Base-by-base conservation (phyloP, 1,284 basidiomycete genomes). In the Marasmius fiardii region DNA sequence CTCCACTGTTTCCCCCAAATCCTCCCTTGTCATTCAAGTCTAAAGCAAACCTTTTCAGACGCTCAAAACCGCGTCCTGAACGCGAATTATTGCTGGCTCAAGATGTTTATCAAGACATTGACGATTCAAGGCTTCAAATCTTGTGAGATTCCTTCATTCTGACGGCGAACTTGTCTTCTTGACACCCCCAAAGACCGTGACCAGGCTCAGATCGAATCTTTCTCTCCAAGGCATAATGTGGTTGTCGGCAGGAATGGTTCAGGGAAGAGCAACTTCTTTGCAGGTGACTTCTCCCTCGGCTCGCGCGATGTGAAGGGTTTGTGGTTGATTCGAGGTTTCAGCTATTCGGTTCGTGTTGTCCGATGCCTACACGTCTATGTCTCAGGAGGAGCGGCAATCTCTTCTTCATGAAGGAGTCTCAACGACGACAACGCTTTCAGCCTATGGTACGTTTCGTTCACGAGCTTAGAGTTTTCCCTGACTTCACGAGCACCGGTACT, bases 51-150 rank as follows among this genome's bases (percentile, higher is more conserved):
- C 28, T 41, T n/a, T n/a, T 41, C 39, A 18, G 39, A 41, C 39
- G 39, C 39, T 41, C 39, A 18, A 16, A 41, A 14, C 20, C 16
- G 39, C 39, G 39, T 41, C 14, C n/a, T 41, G 39, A 41, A 41
- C 39, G 39, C 39, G 39, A 16, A 7, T 7, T n/a, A 41, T 20
- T 41, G 11, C 16, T 43, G 23, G 35, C 51, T 2, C 53, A 39
- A 20, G 14, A 90, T 90, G 91, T 86, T 87, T 67, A 95, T 95
- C 74, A 94, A 96, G 72, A 95, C 92, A 7, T 77, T 96, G 39
- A 95, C 93, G 1, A 92, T 98, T 59, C 92, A 95, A 67, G 95
- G 96, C 61, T 98, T 98, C 85, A 98, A 98, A 75, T 96, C 93
- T 31, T 98, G 95, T 86, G 66, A 64, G 80, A 64, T 44, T 43